These are phyloP conservation scores for Linderniella brevidens DNA, from an alignment of 257 asterid genomes.

Conservation along the genomic window DNA sequence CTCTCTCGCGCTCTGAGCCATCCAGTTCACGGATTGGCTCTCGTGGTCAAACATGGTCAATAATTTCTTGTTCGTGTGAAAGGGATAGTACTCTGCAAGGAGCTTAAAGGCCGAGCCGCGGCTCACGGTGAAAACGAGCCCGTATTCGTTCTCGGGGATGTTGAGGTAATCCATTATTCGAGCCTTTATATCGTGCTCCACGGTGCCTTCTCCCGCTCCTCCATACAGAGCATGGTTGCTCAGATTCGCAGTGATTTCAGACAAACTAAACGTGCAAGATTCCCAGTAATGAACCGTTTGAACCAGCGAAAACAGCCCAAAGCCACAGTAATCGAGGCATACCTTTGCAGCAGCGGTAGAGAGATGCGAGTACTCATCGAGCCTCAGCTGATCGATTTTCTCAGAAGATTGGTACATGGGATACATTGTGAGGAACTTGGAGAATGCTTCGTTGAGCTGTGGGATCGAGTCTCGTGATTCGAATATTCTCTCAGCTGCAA, in stretches of 20 bases:
- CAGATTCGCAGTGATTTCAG: conserved; percentile 92
- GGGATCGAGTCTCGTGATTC: conserved; percentile 57
- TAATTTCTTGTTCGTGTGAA: conserved; percentile 81
- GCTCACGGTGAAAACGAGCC: too few species aligned
- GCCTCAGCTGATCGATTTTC: conserved; percentile 79
- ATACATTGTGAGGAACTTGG: conserved; percentile 81
- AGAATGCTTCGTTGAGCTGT: conserved; percentile 48
- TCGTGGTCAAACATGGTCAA: conserved; percentile 97
- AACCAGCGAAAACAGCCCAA: conserved; percentile 87
- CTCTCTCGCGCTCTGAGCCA: conserved; percentile 91
- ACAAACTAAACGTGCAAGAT: conserved; percentile 79
- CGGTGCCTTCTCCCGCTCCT: conserved; percentile 70
- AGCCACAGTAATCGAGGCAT: conserved; percentile 95
- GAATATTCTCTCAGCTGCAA: conserved; percentile 75
- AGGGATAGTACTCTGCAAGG: conserved; percentile 92
- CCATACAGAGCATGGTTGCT: conserved; percentile 96
- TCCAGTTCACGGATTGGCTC: conserved; percentile 92
- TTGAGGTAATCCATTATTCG: conserved; percentile 91
- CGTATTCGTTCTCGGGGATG: conserved; percentile 10
- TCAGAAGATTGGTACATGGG: conserved; percentile 75
- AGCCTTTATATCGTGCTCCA: conserved; percentile 75
- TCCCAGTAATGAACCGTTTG: conserved; percentile 96
- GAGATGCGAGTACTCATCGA: conserved; percentile 78
- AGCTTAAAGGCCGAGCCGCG: conserved; percentile 33
- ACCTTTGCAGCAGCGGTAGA: conserved; percentile 52